Percentiles rank a stretch among this genome's conserved stretches.
phyloP scores from a whole-genome alignment of 108 stramenopile genomes.

The Bacterosira constricta region DNA sequence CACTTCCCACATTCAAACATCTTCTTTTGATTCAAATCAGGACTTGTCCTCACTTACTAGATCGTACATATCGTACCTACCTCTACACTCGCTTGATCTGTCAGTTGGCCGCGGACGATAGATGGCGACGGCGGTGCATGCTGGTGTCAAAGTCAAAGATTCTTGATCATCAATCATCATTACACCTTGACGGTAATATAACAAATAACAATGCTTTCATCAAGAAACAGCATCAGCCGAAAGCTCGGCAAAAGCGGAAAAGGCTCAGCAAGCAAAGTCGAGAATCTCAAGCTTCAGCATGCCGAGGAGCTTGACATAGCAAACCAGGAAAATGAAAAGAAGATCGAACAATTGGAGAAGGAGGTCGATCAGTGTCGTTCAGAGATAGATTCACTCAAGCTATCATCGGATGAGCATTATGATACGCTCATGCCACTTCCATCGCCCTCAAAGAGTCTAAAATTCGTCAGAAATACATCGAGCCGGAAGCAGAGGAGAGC shows the following conservation, averaged over 20 bases:
- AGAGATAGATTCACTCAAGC: constrained; percentile 13
- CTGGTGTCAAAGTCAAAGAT: no score
- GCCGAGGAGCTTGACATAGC: constrained; percentile 7
- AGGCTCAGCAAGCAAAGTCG: constrained; percentile 1
- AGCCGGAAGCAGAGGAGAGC: background rate
- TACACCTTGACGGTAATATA: no score
- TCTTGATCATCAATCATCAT: no score
- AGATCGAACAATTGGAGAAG: background rate
- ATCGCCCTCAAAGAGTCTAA: constrained; percentile 6
- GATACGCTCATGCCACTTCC: constrained; percentile 18
- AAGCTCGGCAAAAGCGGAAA: constrained; percentile 1
- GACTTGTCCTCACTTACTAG: no score
- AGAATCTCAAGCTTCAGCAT: constrained; percentile 19
- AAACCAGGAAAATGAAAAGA: constrained; percentile 11
- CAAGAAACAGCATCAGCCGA: no score
- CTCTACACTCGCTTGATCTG: no score
- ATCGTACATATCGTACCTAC: no score
- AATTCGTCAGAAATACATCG: constrained; percentile 16
- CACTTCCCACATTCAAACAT: no score
- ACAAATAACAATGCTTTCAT: no score
- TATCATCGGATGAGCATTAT: constrained; percentile 2
- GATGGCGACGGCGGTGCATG: background rate
- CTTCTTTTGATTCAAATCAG: no score
- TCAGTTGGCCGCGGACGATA: no score
- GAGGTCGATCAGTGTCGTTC: constrained; percentile 10